These are phyloP conservation scores for Termitomyces titanicus DNA, from an alignment of 768 basidiomycete species.

Conservation along the genomic window DNA sequence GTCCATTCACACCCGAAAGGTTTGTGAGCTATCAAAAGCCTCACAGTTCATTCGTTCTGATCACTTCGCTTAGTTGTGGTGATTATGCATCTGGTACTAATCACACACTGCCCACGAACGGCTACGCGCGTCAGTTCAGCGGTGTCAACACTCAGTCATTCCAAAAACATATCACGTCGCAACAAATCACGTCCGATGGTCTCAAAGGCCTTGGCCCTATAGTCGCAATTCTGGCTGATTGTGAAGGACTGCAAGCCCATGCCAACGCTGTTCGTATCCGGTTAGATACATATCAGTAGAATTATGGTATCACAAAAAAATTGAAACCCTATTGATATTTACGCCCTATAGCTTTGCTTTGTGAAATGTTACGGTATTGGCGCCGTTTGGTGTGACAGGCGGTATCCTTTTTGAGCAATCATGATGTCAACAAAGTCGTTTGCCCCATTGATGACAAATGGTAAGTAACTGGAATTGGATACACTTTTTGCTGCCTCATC, in stretches of 20 bases:
- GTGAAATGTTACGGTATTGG: too few relatives aligned
- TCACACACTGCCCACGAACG: slow-evolving; percentile 95
- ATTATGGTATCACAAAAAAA: neutral
- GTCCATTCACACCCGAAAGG: slow-evolving; percentile 95
- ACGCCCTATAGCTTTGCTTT: too few relatives aligned
- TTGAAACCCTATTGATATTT: too few relatives aligned
- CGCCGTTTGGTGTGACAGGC: too few relatives aligned
- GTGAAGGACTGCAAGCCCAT: slow-evolving; percentile 93
- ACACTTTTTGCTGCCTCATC: neutral
- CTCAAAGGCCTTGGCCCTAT: slow-evolving; percentile 78
- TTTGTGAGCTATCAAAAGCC: slow-evolving; percentile 28
- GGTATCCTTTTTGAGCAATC: too few relatives aligned
- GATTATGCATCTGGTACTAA: slow-evolving; percentile 99
- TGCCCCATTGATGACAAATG: neutral
- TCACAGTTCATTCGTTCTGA: neutral
- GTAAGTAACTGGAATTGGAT: too few relatives aligned
- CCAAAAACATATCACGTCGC: slow-evolving; percentile 98
- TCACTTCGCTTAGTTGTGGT: slow-evolving; percentile 65
- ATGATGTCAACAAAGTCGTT: too few relatives aligned
- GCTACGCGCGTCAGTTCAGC: slow-evolving; percentile 96
- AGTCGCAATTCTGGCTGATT: slow-evolving; percentile 87
- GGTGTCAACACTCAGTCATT: slow-evolving; percentile 96
- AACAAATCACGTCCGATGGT: slow-evolving; percentile 82
- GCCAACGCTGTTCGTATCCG: slow-evolving; percentile 94
- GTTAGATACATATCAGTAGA: slow-evolving; percentile 29